These are phyloP conservation scores for Nicotiana sylvestris DNA, from an alignment of 257 asterid species.

Conservation along the genomic window DNA sequence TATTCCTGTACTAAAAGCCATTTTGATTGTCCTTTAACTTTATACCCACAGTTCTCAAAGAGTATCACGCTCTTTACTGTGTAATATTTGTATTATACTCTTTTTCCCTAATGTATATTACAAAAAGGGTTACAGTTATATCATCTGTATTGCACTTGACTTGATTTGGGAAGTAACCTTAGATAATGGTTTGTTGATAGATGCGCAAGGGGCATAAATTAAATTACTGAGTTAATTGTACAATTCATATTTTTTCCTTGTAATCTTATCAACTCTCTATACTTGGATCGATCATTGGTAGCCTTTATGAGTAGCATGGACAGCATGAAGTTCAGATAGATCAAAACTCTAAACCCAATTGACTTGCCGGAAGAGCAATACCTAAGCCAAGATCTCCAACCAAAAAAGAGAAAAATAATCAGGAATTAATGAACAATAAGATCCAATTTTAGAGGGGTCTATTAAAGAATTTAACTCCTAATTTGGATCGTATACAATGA, in stretches of 20 bases:
- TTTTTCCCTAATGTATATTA: background rate
- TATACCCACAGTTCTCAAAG: background rate
- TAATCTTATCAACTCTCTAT: background rate
- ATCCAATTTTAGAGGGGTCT: no score
- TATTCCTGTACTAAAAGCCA: background rate
- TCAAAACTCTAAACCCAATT: background rate
- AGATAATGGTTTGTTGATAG: background rate
- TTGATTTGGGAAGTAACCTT: background rate
- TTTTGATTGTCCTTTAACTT: background rate
- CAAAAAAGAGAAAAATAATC: background rate
- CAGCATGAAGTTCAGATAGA: background rate
- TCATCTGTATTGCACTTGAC: background rate
- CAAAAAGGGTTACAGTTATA: background rate
- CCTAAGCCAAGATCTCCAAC: background rate
- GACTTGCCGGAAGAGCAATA: background rate
- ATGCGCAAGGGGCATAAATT: background rate
- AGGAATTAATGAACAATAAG: background rate
- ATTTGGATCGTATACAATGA: no score
- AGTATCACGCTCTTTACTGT: background rate
- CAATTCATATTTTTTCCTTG: background rate
- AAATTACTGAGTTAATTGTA: background rate
- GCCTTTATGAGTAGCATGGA: background rate
- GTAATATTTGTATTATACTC: background rate
- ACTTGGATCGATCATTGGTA: background rate
- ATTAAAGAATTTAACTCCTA: no score